Evolutionary conservation across 306 rosid genomes (phyloP).

Genomic region (Quercus ilex): DNA sequence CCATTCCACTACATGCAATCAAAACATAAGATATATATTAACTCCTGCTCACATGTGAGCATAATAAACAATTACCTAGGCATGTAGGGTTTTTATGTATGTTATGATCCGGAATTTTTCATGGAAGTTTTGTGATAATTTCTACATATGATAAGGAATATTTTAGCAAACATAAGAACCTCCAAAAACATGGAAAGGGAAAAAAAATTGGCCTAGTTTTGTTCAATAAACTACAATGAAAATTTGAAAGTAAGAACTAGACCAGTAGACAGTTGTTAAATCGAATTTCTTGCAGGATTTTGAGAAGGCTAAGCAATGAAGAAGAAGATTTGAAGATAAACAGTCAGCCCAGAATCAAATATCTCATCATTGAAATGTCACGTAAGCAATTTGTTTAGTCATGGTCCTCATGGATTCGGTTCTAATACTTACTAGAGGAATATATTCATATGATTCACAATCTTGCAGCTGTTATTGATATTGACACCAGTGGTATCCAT

Average conservation of each 20-base stretch:
- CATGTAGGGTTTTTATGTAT: too few species aligned
- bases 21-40: too few species aligned
- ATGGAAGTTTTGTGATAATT: too few species aligned
- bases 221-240: not conserved
- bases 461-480: conserved; percentile 70
- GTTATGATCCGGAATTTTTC: too few species aligned
- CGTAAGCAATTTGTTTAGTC: conserved; percentile 37
- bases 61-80: too few species aligned
- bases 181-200: not conserved
- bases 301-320: conserved; percentile 74
- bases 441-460: not conserved
- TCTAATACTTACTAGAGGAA: not conserved
- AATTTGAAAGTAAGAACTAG: not conserved
- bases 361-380: conserved; percentile 67
- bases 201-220: not conserved
- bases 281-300: conserved; percentile 39
- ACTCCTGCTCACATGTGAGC: too few species aligned
- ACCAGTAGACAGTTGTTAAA: not conserved
- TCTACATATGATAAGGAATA: too few species aligned
- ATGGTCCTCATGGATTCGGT: not conserved
- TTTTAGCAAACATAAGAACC: not conserved
- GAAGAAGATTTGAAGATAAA: conserved; percentile 24
- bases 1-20: too few species aligned
- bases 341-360: conserved; percentile 29
- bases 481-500: conserved; percentile 81